Evolutionary conservation across 169 alveolate genomes (phyloP).

Genomic region (Plasmodium fragile): DNA sequence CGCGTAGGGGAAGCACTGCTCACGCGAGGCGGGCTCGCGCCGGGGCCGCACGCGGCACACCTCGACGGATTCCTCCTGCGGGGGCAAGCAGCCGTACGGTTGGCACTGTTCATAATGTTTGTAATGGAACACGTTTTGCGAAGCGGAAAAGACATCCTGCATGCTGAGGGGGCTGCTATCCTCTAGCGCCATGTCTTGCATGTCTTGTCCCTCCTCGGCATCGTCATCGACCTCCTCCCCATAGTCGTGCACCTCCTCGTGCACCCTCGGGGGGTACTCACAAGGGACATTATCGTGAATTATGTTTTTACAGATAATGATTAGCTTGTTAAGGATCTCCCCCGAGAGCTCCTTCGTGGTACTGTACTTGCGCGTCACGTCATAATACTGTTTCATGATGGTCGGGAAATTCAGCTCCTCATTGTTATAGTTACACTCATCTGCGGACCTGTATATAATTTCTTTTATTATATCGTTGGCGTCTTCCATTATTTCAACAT

Average conservation of each 20-base stretch:
- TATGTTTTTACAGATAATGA: constrained; percentile 45
- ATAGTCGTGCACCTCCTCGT: too few relatives aligned
- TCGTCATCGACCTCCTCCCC: not conserved
- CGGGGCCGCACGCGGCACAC: not conserved
- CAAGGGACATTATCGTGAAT: not conserved
- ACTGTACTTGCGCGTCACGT: constrained; percentile 27
- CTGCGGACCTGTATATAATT: constrained; percentile 62
- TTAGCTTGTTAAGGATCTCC: constrained; percentile 34
- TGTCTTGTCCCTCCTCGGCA: not conserved
- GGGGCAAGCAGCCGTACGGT: not conserved
- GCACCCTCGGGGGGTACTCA: constrained; percentile 4
- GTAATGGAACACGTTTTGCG: not conserved
- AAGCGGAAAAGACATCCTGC: not conserved
- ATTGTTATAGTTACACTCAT: constrained; percentile 50
- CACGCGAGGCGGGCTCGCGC: not conserved
- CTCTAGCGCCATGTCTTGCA: not conserved
- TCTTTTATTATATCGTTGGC: constrained; percentile 56
- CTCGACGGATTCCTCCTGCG: not conserved
- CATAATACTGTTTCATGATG: constrained; percentile 29
- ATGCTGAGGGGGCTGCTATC: not conserved
- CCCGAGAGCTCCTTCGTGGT: constrained; percentile 11
- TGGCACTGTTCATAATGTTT: not conserved
- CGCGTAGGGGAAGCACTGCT: not conserved
- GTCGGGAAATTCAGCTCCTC: constrained; percentile 43
- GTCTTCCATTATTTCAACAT: constrained; percentile 1